A percentile compares a stretch with the other conserved stretches of the same genome.
phyloP scores from a whole-genome alignment of 192 early-diverging fungal genomes.

The Entomortierella beljakovae region DNA sequence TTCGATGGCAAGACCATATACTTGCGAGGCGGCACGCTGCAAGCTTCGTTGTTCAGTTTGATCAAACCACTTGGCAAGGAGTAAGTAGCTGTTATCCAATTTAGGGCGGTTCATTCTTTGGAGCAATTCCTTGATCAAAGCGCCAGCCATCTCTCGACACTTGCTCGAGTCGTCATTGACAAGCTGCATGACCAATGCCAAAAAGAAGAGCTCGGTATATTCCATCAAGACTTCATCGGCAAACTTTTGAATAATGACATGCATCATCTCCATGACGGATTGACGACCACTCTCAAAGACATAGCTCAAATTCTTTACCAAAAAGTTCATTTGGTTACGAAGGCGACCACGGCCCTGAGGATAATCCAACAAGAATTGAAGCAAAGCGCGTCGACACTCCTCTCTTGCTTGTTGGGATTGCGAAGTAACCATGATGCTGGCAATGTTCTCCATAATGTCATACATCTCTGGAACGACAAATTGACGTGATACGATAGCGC shows the following conservation, averaged over 20 bases:
- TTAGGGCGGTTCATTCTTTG: constrained; percentile 68
- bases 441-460: constrained; percentile 89
- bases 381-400: constrained; percentile 81
- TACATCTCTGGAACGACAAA: constrained; percentile 92
- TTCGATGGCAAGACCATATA: constrained; percentile 87
- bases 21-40: constrained; percentile 84
- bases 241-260: constrained; percentile 84
- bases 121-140: constrained; percentile 77
- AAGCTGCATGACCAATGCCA: constrained; percentile 85
- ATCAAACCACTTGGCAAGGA: constrained; percentile 85
- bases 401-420: constrained; percentile 84
- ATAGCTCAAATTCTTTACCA: constrained; percentile 92
- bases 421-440: constrained; percentile 87
- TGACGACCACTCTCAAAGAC: constrained; percentile 92
- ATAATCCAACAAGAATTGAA: constrained; percentile 96
- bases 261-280: constrained; percentile 91
- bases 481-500: constrained; percentile 87
- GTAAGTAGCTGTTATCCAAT: constrained; percentile 69
- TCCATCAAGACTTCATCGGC: constrained; percentile 79
- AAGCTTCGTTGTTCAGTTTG: constrained; percentile 71
- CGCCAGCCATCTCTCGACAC: constrained; percentile 90
- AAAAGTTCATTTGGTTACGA: constrained; percentile 85
- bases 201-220: constrained; percentile 84
- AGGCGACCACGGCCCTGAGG: constrained; percentile 89
- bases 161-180: constrained; percentile 94